These are phyloP conservation scores for Bombardia bombarda DNA, from an alignment of 495 filamentous ascomycete species.

Conservation along the genomic window DNA sequence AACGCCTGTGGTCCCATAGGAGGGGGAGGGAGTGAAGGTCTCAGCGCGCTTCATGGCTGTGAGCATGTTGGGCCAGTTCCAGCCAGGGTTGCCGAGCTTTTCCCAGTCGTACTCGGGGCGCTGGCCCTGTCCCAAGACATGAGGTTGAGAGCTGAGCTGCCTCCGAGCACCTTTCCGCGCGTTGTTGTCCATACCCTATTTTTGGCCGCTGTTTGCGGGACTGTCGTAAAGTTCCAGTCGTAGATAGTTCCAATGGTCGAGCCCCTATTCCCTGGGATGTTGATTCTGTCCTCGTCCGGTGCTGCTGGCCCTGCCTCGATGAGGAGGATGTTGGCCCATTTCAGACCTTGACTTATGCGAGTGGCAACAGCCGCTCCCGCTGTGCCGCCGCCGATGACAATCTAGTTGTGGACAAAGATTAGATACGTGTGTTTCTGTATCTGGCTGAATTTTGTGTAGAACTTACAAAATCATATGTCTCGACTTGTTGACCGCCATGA, in stretches of 20 bases:
- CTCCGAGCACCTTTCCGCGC: constrained; percentile 45
- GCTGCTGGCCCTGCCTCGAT: constrained; percentile 47
- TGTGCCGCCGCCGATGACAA: constrained; percentile 63
- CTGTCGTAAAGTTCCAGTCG: constrained; percentile 48
- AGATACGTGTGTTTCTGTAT: no score
- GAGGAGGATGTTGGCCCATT: constrained; percentile 42
- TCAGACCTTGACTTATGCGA: constrained; percentile 47
- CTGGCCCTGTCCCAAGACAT: constrained; percentile 48
- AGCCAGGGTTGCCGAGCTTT: constrained; percentile 42
- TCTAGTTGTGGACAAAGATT: no score
- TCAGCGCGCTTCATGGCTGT: constrained; percentile 28
- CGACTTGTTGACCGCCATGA: no score
- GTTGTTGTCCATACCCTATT: constrained; percentile 24
- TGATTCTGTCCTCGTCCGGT: constrained; percentile 38
- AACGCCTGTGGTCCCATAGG: constrained; percentile 6
- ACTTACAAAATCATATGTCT: no score
- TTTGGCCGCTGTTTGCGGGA: constrained; percentile 31
- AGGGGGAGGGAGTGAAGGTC: constrained; percentile 19
- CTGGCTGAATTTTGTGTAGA: no score
- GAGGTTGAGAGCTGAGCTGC: constrained; percentile 30
- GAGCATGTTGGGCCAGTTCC: constrained; percentile 44
- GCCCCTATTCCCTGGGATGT: constrained; percentile 31
- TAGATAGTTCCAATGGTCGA: constrained; percentile 35
- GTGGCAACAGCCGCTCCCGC: constrained; percentile 51
- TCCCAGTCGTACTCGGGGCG: constrained; percentile 54